Evolutionary conservation across 345 rosid species (phyloP).

Genomic region (Corymbia maculata): DNA sequence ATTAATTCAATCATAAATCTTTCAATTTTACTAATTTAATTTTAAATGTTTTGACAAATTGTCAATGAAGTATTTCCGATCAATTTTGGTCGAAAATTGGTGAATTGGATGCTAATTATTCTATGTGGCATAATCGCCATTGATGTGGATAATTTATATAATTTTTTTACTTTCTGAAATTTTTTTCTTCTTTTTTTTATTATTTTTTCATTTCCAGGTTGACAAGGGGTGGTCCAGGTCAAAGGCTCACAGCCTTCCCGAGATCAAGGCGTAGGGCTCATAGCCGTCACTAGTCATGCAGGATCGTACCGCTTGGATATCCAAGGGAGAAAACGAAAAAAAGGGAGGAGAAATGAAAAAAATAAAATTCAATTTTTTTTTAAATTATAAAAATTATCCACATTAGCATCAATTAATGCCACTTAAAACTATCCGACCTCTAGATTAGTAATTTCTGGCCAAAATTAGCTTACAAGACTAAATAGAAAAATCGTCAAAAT

Average conservation of each 20-base stretch:
- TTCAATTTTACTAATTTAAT: neutral
- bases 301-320: neutral
- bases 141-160: accelerated
- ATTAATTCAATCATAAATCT: neutral
- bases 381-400: neutral
- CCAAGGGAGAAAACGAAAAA: neutral
- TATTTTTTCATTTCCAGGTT: neutral
- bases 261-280: neutral
- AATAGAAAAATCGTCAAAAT: neutral
- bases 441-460: accelerated
- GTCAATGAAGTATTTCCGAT: neutral
- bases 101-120: accelerated
- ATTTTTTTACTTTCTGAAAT: too few relatives aligned
- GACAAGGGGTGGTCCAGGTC: neutral
- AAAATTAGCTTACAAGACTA: neutral
- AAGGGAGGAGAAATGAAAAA: neutral
- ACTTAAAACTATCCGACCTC: accelerated
- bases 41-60: neutral
- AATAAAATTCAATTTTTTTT: neutral
- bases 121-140: accelerated
- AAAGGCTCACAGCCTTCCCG: neutral
- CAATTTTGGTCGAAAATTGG: neutral
- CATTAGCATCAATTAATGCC: accelerated
- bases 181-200: neutral
- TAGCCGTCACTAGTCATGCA: neutral